Conservation (phyloP, 2,329 filamentous ascomycete species). For the Bipolaris oryzae region DNA sequence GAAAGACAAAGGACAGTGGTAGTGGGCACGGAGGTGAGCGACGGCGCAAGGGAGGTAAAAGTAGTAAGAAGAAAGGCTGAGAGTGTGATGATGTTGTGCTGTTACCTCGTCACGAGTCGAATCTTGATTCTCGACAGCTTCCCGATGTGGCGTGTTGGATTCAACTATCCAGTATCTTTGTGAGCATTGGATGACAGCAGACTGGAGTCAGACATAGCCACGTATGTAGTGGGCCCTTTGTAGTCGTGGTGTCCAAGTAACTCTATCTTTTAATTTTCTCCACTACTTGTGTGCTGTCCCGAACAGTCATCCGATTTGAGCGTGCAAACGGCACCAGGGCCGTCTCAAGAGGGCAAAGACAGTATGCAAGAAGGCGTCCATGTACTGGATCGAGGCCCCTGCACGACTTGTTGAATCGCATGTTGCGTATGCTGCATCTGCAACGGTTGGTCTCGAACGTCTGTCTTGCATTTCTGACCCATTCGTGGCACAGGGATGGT, state of each 20-base stretch:
- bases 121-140: neutral
- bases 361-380: conserved; percentile 12
- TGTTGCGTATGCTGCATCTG: conserved; percentile 13
- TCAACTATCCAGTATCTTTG: conserved; percentile 1
- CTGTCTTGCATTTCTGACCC: conserved; percentile 4
- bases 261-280: conserved; percentile 15
- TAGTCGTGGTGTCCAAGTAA: conserved; percentile 9
- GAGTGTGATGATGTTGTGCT: neutral
- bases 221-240: conserved; percentile 15
- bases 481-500: conserved; percentile 9
- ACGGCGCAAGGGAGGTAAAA: conserved; percentile 32
- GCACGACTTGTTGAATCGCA: conserved; percentile 14
- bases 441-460: conserved; percentile 16
- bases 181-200: conserved; percentile 7
- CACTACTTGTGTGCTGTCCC: conserved; percentile 16
- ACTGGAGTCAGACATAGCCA: conserved; percentile 7
- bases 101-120: neutral
- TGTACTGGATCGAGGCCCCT: conserved; percentile 8
- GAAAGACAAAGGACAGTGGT: conserved; percentile 23
- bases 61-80: conserved; percentile 29
- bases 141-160: conserved; percentile 1
- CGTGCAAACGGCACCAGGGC: conserved; percentile 1
- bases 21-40: conserved; percentile 34
- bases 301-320: conserved; percentile 12
- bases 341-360: conserved; percentile 12